Evolutionary conservation across 2,329 filamentous ascomycete species (phyloP).

Genomic region (Pestalotiopsis sp.): DNA sequence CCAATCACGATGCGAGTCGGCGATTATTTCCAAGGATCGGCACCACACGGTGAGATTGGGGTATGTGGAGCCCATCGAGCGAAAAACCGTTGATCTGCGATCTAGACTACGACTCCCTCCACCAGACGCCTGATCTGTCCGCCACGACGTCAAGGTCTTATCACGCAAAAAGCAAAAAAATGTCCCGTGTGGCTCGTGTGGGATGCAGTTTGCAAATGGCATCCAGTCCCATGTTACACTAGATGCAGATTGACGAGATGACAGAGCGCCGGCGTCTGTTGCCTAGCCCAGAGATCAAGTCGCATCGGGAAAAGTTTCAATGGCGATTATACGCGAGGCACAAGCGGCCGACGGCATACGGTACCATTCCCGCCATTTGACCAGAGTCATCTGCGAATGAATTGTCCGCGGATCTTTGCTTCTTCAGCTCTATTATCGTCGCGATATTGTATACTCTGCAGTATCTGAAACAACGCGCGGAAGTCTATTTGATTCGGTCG

Average conservation of each 20-base stretch:
- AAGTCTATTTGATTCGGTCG: too few relatives aligned
- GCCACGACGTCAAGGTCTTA: constrained; percentile 8
- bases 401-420: not conserved
- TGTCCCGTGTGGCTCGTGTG: not conserved
- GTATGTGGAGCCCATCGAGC: constrained; percentile 2
- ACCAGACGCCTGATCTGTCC: not conserved
- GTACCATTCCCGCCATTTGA: not conserved
- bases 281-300: not conserved
- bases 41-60: not conserved
- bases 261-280: not conserved
- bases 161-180: not conserved
- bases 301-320: not conserved
- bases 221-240: not conserved
- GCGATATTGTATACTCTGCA: not conserved
- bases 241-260: not conserved
- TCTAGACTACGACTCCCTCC: not conserved
- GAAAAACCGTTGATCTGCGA: constrained; percentile 9
- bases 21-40: constrained; percentile 5
- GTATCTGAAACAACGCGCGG: too few relatives aligned
- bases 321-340: not conserved
- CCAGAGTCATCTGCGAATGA: not conserved
- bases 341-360: not conserved
- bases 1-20: not conserved
- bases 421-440: not conserved
- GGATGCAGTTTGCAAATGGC: not conserved